These are phyloP conservation scores for Populus nigra DNA, from an alignment of 345 rosid species.

Conservation along the genomic window DNA sequence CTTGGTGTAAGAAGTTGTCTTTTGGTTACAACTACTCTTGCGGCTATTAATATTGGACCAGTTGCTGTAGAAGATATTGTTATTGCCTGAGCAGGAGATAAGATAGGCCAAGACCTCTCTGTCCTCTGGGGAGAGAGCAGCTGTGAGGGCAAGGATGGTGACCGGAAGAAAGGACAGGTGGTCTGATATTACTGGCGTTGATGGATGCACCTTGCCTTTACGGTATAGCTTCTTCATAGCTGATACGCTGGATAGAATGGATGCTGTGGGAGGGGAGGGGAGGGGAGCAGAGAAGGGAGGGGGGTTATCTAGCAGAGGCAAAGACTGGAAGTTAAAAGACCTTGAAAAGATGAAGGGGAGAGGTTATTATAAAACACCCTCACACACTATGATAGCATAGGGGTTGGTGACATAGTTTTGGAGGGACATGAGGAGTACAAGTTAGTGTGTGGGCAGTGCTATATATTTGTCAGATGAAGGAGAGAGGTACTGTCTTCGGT, in stretches of 20 bases:
- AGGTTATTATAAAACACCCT: no score
- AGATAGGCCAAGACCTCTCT: slow-evolving; percentile 63
- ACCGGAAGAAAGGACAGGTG: slow-evolving; percentile 68
- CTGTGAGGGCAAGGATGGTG: slow-evolving; percentile 58
- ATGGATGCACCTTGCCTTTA: slow-evolving; percentile 72
- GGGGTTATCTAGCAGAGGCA: not conserved
- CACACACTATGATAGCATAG: not conserved
- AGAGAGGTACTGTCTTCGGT: not conserved
- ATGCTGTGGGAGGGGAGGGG: not conserved
- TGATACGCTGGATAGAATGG: not conserved
- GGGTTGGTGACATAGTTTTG: slow-evolving; percentile 8
- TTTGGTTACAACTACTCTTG: not conserved
- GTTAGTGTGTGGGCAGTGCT: not conserved
- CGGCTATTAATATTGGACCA: not conserved
- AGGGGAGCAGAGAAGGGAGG: not conserved
- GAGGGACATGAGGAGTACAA: not conserved
- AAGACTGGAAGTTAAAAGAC: not conserved
- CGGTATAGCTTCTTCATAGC: slow-evolving; percentile 76
- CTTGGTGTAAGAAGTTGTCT: not conserved
- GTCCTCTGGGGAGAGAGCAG: slow-evolving; percentile 63
- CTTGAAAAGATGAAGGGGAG: not conserved
- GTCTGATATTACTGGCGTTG: slow-evolving; percentile 44
- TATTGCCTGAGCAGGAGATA: slow-evolving; percentile 44
- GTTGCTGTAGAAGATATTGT: not conserved
- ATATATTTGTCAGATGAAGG: not conserved